Base-by-base conservation (phyloP, 2,329 filamentous ascomycete species). In the Alternaria rosae region DNA sequence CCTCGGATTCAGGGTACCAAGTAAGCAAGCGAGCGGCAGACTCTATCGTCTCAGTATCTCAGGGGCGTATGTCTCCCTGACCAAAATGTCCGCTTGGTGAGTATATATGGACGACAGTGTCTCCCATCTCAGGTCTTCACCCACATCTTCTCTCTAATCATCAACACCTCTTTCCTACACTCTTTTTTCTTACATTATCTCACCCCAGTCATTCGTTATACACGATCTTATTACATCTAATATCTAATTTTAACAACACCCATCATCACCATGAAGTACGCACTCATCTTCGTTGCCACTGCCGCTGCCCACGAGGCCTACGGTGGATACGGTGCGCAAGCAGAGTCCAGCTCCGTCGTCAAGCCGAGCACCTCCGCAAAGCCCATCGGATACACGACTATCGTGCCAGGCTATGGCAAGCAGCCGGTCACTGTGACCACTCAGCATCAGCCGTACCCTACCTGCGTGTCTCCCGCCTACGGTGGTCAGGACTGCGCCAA, bases 381-480 rank as follows among this genome's bases (percentile, higher is more conserved):
- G 59, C 58, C 54, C 48, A 28, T 65, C 23, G 74, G 66, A 20
- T 76, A 75, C 62, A 72, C 75, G 26, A 76, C 74, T 38, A 67
- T 77, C 56, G 59, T 63, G 41, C 73, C 73, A 1, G 71, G 72
- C 32, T 68, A 74, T 41, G 69, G 66, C 32, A 66, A 76, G 62
- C 38, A 57, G 3, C 72, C 74, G 0, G 65, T 74, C 43, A 77
- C 75, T 28, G 69, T 78, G 55, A 78, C 76, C 44, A 57, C 64
- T 6, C 74, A 76, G 62, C 67, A 77, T 62, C 76, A 77, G 65
- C 30, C 72, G 1, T 67, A 77, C 62, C 71, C 75, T 2, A 76
- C 74, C 26, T 77, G 72, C 54, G 65, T 66, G 10, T 70, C 70
- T 35, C 62, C 65, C 42, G 58, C 57, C 28, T 68, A 69, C n/a